Base-by-base conservation (phyloP, 306 rosid species). In the Ammopiptanthus mongolicus region DNA sequence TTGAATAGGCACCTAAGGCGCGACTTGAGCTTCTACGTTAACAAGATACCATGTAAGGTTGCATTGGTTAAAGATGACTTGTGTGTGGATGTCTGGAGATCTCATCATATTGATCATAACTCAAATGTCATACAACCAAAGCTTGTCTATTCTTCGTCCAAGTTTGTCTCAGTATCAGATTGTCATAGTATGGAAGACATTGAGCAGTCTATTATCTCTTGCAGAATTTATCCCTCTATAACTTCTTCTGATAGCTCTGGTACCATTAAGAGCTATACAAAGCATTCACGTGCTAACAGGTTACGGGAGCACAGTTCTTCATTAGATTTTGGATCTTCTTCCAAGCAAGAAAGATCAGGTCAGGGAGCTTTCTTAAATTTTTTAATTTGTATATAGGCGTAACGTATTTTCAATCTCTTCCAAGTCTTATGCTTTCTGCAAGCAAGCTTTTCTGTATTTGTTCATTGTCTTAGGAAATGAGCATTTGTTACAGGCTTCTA, bases 11-110 rank as follows among this genome's bases (percentile, higher is more conserved):
- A 87, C 75, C 85, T 90, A 61, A 63, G 84, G 68, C 84, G 88
- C 42, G 93, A 92, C 62, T 33, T 84, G 82, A 82, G 84, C 66
- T 81, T 48, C 82, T 87, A 88, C 66, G 78, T 77, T 56, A 84
- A 77, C 83, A 88, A 83, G 78, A 79, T 90, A 79, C 85, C 97
- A 7, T 85, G 86, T 78, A 90, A 90, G 85, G 77, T 92, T 51
- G 92, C 89, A 61, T 25, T 86, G 66, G 81, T 92, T 52, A 84
- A 87, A 55, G 89, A 88, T 71, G 81, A 65, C 68, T 79, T 90
- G 42, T 68, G 82, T 21, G 73, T 88, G 75, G 85, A 87, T 2
- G 48, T 82, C 6, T 41, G 67, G 84, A 88, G 84, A 82, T 56
- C 69, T 65, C 74, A 84, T 21, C 37, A 65, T 75, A 41, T 48